A percentile compares a stretch with the other conserved stretches of the same genome.
phyloP scores from a whole-genome alignment of 257 asterid species.

The Solanum chilense region DNA sequence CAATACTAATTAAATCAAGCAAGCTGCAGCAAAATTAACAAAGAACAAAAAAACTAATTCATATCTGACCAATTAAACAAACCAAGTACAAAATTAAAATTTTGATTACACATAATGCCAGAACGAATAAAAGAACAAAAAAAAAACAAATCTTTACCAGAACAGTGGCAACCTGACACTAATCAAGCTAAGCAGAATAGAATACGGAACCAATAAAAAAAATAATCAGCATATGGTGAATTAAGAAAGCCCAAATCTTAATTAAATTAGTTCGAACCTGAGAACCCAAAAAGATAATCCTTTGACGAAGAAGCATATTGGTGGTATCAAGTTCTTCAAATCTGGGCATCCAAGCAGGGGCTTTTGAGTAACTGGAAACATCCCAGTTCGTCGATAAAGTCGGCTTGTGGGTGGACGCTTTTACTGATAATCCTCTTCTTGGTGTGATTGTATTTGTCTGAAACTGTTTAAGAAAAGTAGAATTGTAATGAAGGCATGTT shows the following conservation, averaged over 20 bases:
- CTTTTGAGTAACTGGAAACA: slow-evolving; percentile 41
- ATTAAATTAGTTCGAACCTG: slow-evolving; percentile 30
- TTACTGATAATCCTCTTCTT: slow-evolving; percentile 13
- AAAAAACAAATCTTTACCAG: background rate
- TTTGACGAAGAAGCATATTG: slow-evolving; percentile 95
- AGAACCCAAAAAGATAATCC: slow-evolving; percentile 83
- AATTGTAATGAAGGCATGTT: slow-evolving; percentile 1
- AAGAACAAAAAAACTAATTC: background rate
- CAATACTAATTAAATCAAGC: background rate
- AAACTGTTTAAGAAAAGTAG: background rate
- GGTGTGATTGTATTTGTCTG: background rate
- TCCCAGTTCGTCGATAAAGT: slow-evolving; percentile 50
- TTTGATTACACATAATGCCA: background rate
- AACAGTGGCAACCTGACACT: background rate
- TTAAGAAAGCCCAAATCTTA: background rate
- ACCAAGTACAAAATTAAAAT: background rate
- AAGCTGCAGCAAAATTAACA: background rate
- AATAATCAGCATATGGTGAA: background rate
- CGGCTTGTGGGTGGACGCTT: slow-evolving; percentile 25
- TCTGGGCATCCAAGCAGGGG: slow-evolving; percentile 85
- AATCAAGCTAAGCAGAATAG: background rate
- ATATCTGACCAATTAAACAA: background rate
- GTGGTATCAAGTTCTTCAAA: slow-evolving; percentile 96
- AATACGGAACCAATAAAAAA: background rate
- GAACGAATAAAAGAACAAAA: background rate